These are phyloP conservation scores for Xylariaceae sp. DNA, from an alignment of 2,329 filamentous ascomycete genomes.

Conservation along the genomic window DNA sequence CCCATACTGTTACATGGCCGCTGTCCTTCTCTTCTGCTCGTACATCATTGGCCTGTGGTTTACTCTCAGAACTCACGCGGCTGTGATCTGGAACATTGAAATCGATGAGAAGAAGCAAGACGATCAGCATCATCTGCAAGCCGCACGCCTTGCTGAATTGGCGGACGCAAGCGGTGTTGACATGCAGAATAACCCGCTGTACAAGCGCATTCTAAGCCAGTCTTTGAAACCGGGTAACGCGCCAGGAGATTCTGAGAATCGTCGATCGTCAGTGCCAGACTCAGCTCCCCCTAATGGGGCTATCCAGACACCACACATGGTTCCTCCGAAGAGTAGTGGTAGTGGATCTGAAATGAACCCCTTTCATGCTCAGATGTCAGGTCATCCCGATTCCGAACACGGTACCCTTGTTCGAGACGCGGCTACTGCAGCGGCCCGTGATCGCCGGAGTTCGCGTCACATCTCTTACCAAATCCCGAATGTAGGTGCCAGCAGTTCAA, in stretches of 20 bases:
- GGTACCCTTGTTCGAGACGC: slow-evolving; percentile 75
- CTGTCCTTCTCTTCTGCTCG: slow-evolving; percentile 79
- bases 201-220: slow-evolving; percentile 89
- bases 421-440: slow-evolving; percentile 77
- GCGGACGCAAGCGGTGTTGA: slow-evolving; percentile 54
- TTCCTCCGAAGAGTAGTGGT: slow-evolving; percentile 61
- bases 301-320: slow-evolving; percentile 60
- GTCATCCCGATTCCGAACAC: slow-evolving; percentile 78
- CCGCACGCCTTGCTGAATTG: slow-evolving; percentile 33
- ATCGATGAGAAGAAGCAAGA: slow-evolving; percentile 68
- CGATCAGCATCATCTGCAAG: slow-evolving; percentile 35
- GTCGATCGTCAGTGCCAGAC: slow-evolving; percentile 24
- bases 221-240: slow-evolving; percentile 80
- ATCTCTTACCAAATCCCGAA: slow-evolving; percentile 32
- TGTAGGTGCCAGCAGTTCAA: slow-evolving; percentile 26
- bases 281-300: slow-evolving; percentile 39
- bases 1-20: slow-evolving; percentile 88
- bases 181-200: slow-evolving; percentile 81
- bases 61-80: slow-evolving; percentile 89
- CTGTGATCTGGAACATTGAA: slow-evolving; percentile 93
- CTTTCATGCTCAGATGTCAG: slow-evolving; percentile 53
- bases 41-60: slow-evolving; percentile 95
- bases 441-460: slow-evolving; percentile 50
- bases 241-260: slow-evolving; percentile 43
- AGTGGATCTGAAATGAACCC: slow-evolving; percentile 38